Evolutionary conservation across 2,329 filamentous ascomycete species (phyloP), one percentile per base, ranked within the genome.

Genomic region (Cladobotryum protrusum): DNA sequence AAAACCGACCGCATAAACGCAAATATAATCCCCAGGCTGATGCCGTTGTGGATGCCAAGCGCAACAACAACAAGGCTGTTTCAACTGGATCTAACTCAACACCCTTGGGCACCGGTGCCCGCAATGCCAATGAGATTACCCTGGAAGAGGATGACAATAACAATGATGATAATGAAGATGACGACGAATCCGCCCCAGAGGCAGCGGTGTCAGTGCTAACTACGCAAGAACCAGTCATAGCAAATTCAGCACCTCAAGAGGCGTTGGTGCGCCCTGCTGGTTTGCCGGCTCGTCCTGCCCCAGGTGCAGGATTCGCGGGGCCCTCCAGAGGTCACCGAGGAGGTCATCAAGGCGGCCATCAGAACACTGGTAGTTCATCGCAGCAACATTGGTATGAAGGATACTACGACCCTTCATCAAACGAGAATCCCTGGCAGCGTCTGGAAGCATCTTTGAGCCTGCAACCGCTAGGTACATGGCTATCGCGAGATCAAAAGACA

Each of bases 381-480:
- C 15, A 20, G 33, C 51, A 70, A 52, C 68, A 67, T 1, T 87
- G 85, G 72, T 87, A 84, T 65, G 69, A 76, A 36, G 81, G 75
- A 34, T 88, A 87, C 64, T 90, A 89, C 64, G 78, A 87, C 52
- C 77, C 79, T 0, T 76, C 73, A 51, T 87, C 84, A 54, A 81
- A 88, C 57, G 75, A 83, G 62, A 88, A 91, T 62, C 87, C 87
- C 0, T 91, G 87, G 87, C 77, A 74, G 45, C 64, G 61, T 8
- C 65, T 85, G 17, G 81, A 85, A 63, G 67, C 69, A 57, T 57
- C 63, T 6, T 64, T 64, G 19, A 73, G 74, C 0, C 55, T 83
- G 43, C 56, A 66, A 36, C 53, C 74, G 1, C 61, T 62, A 13
- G 77, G 75, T 2, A 60, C 56, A 0, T 83, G 78, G 79, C 54